Evolutionary conservation across 192 early-diverging fungal species (phyloP).

Genomic region (Dispira simplex): DNA sequence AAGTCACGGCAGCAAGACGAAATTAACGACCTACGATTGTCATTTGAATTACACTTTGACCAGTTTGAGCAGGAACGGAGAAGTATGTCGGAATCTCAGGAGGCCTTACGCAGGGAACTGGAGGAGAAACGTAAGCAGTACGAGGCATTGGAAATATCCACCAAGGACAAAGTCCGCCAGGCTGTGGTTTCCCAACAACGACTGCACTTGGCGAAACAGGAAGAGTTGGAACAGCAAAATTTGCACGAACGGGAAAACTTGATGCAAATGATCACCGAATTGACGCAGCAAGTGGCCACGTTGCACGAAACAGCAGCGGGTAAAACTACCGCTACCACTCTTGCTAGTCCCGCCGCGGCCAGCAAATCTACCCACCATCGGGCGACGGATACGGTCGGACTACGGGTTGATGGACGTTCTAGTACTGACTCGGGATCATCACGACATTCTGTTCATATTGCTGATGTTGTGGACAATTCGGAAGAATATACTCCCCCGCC

Average conservation of each 20-base stretch:
- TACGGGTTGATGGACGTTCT: no score
- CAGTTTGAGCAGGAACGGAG: slow-evolving; percentile 8
- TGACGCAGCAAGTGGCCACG: slow-evolving; percentile 1
- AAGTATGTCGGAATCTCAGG: neutral
- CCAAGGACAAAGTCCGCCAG: neutral
- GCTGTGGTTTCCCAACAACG: neutral
- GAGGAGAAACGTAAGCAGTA: neutral
- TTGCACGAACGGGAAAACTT: neutral
- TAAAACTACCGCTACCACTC: no score
- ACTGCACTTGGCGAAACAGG: neutral
- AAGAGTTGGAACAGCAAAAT: slow-evolving; percentile 3
- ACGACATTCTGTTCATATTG: no score
- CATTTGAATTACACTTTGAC: neutral
- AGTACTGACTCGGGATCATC: no score
- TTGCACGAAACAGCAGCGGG: no score
- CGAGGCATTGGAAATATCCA: neutral
- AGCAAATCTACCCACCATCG: no score
- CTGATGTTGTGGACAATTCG: no score
- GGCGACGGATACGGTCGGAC: no score
- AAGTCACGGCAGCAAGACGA: neutral
- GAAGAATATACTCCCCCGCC: no score
- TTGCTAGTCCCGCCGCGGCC: no score
- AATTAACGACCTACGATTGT: neutral
- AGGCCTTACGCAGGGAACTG: neutral
- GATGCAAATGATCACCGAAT: neutral